These are phyloP conservation scores for Dioscorea alata DNA, from an alignment of 106 monocot genomes.

Conservation along the genomic window DNA sequence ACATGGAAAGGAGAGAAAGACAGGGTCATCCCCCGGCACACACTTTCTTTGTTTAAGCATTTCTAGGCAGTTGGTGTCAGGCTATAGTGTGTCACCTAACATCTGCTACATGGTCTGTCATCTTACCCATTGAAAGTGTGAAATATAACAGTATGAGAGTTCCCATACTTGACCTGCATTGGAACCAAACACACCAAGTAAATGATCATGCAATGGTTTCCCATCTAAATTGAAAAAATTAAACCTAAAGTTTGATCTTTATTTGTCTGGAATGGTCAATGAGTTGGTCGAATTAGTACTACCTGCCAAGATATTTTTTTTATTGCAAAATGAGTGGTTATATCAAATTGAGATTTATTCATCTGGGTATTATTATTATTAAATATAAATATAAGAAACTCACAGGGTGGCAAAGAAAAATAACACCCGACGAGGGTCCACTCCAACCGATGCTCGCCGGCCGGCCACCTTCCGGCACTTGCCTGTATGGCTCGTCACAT, in stretches of 20 bases:
- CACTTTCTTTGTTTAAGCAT: not conserved
- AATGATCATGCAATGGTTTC: not conserved
- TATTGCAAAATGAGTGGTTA: not conserved
- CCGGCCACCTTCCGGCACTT: not conserved
- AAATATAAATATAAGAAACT: not conserved
- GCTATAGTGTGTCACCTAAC: not conserved
- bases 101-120: constrained; percentile 3
- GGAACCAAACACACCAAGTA: not conserved
- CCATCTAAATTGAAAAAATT: not conserved
- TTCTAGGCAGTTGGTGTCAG: not conserved
- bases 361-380: not conserved
- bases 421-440: constrained; percentile 2
- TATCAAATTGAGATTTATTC: not conserved
- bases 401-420: constrained; percentile 5
- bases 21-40: not conserved
- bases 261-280: not conserved
- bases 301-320: too few species aligned
- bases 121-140: constrained; percentile 65
- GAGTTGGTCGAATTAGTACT: too few species aligned
- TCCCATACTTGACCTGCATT: constrained; percentile 79
- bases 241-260: too few species aligned
- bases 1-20: not conserved
- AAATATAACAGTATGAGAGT: constrained; percentile 78
- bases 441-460: not conserved
- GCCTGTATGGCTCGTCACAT: not conserved